These are phyloP conservation scores for Lichtheimia ornata DNA, from an alignment of 371 early-diverging fungal species.

Conservation along the genomic window DNA sequence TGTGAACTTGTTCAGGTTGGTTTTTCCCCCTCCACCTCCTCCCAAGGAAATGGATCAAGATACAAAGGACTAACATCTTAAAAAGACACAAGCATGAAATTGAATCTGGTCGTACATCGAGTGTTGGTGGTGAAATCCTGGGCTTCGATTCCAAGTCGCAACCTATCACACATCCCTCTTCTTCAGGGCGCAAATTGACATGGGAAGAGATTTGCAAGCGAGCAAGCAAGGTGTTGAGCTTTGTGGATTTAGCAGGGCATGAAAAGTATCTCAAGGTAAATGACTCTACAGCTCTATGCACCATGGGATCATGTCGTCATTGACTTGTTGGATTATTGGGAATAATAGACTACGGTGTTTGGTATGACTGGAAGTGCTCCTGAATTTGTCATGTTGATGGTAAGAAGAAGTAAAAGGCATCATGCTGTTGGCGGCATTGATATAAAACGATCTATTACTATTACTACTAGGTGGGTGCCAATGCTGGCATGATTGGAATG, in stretches of 20 bases:
- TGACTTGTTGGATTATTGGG: background rate
- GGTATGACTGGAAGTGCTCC: slow-evolving; percentile 91
- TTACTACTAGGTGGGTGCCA: slow-evolving; percentile 65
- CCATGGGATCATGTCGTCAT: background rate
- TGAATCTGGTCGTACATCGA: slow-evolving; percentile 89
- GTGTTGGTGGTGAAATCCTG: slow-evolving; percentile 89
- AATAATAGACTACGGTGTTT: slow-evolving; percentile 79
- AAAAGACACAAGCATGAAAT: slow-evolving; percentile 88
- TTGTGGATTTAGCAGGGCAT: slow-evolving; percentile 92
- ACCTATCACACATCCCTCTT: slow-evolving; percentile 36
- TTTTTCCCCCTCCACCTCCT: background rate
- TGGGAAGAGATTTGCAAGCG: slow-evolving; percentile 83
- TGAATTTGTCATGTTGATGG: slow-evolving; percentile 91
- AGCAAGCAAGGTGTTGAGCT: slow-evolving; percentile 83
- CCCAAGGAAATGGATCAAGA: background rate
- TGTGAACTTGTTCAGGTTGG: slow-evolving; percentile 76
- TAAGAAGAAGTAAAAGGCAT: slow-evolving; percentile 11
- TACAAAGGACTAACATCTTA: background rate
- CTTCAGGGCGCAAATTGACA: slow-evolving; percentile 60
- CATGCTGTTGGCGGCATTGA: background rate
- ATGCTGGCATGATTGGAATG: slow-evolving; percentile 93
- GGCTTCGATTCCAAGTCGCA: slow-evolving; percentile 78
- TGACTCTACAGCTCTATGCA: background rate
- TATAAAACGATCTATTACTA: background rate
- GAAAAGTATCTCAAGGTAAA: slow-evolving; percentile 85